Conservation (phyloP, 208 protist genomes). For the Sergeia podlipaevii region DNA sequence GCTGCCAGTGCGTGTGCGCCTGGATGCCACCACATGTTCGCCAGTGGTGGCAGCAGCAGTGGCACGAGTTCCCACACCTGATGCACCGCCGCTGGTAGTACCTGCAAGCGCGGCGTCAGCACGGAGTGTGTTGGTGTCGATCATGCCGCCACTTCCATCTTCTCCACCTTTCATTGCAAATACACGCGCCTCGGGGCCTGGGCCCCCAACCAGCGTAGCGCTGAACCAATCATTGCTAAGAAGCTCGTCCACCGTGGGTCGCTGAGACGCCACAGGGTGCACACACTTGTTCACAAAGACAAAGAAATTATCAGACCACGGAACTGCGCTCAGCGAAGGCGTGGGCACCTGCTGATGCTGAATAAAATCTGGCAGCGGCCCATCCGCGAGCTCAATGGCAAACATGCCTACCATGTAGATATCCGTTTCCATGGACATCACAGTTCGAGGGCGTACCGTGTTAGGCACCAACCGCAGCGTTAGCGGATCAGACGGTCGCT, state of each 20-base stretch:
- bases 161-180: too few relatives aligned
- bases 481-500: too few relatives aligned
- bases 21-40: too few relatives aligned
- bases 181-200: neutral
- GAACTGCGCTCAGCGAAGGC: slow-evolving; percentile 24
- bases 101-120: too few relatives aligned
- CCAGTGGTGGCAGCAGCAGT: too few relatives aligned
- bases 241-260: slow-evolving; percentile 51
- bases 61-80: too few relatives aligned
- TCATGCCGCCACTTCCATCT: too few relatives aligned
- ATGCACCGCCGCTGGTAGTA: too few relatives aligned
- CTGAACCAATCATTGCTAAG: slow-evolving; percentile 79
- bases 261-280: slow-evolving; percentile 25
- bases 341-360: slow-evolving; percentile 31
- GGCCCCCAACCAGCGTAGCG: slow-evolving; percentile 28
- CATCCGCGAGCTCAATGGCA: slow-evolving; percentile 61
- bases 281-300: slow-evolving; percentile 67
- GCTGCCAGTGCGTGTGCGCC: too few relatives aligned
- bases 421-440: slow-evolving; percentile 30
- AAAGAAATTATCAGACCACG: slow-evolving; percentile 40
- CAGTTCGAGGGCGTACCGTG: slow-evolving; percentile 21
- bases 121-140: too few relatives aligned
- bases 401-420: slow-evolving; percentile 79
- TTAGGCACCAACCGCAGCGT: slow-evolving; percentile 28
- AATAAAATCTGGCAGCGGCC: slow-evolving; percentile 30